Percentiles rank a stretch among this genome's conserved stretches.
Evolutionary conservation across 768 basidiomycete genomes (phyloP).

Genomic region (Tylopilus plumbeoviolaceoides): DNA sequence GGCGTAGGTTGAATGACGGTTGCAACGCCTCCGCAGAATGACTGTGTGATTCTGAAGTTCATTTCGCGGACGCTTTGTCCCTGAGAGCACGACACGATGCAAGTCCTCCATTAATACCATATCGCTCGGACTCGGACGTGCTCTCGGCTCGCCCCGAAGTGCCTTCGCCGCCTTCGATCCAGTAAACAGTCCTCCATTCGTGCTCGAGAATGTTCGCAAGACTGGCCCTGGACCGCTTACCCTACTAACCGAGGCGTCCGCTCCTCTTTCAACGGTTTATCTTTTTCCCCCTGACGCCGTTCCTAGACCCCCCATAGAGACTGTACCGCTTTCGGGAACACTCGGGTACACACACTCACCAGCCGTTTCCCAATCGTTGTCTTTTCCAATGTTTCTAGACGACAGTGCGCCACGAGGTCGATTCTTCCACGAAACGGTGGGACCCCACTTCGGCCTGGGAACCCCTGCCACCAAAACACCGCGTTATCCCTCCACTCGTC

Average conservation of each 20-base stretch:
- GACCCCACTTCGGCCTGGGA: slow-evolving; percentile 12
- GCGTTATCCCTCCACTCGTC: slow-evolving; percentile 1
- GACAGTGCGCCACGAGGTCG: slow-evolving; percentile 17
- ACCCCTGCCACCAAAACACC: slow-evolving; percentile 13
- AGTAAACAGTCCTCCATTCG: neutral
- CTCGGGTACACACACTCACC: slow-evolving; percentile 8
- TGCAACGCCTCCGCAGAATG: slow-evolving; percentile 1
- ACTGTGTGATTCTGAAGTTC: slow-evolving; percentile 6
- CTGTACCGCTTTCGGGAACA: slow-evolving; percentile 8
- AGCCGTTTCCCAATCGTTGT: slow-evolving; percentile 14
- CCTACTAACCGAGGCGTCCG: neutral
- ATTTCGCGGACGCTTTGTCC: slow-evolving; percentile 9
- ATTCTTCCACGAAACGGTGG: slow-evolving; percentile 8
- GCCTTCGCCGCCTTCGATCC: neutral
- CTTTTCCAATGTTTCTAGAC: neutral
- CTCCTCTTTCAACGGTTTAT: neutral
- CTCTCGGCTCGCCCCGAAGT: slow-evolving; percentile 3
- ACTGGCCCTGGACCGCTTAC: neutral
- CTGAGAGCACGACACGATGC: slow-evolving; percentile 2
- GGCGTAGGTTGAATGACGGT: slow-evolving; percentile 1
- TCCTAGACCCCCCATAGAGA: slow-evolving; percentile 1
- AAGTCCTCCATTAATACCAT: neutral
- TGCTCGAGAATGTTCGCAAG: neutral
- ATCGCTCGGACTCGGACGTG: slow-evolving; percentile 8
- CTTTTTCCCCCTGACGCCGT: neutral